These are phyloP conservation scores for Rubus idaeus DNA, from an alignment of 306 rosid genomes.

Conservation along the genomic window DNA sequence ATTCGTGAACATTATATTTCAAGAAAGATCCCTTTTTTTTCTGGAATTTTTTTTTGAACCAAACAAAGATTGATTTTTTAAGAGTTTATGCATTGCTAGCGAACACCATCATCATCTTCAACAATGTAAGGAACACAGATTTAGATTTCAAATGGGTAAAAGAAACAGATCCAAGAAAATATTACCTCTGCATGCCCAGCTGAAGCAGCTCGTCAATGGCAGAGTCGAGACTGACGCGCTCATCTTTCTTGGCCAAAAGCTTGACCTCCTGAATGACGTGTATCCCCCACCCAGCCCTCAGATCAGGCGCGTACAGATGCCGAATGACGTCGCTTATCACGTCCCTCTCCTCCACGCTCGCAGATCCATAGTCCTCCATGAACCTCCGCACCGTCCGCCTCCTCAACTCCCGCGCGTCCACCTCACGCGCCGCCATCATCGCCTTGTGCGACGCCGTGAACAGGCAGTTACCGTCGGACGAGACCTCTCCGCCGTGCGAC, in stretches of 20 bases:
- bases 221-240: constrained; percentile 66
- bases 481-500: constrained; percentile 93
- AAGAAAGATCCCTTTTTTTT: neutral
- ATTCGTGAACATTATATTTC: neutral
- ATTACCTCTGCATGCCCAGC: constrained; percentile 87
- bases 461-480: constrained; percentile 87
- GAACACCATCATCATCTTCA: neutral
- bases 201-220: constrained; percentile 83
- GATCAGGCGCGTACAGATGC: constrained; percentile 94
- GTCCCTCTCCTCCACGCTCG: constrained; percentile 46
- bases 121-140: neutral
- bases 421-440: constrained; percentile 50
- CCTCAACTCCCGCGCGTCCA: constrained; percentile 73
- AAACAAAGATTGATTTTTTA: neutral
- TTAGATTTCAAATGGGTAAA: neutral
- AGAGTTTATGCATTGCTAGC: neutral
- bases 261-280: constrained; percentile 96
- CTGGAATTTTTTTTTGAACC: neutral
- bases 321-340: constrained; percentile 61
- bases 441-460: constrained; percentile 91
- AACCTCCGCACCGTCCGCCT: constrained; percentile 77
- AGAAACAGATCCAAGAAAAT: constrained; percentile 11
- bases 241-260: constrained; percentile 81
- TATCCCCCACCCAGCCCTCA: constrained; percentile 86
- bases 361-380: constrained; percentile 76